Evolutionary conservation across 2,329 filamentous ascomycete species (phyloP), one percentile per base, ranked within the genome.

Genomic region (Hymenoscyphus occultus): DNA sequence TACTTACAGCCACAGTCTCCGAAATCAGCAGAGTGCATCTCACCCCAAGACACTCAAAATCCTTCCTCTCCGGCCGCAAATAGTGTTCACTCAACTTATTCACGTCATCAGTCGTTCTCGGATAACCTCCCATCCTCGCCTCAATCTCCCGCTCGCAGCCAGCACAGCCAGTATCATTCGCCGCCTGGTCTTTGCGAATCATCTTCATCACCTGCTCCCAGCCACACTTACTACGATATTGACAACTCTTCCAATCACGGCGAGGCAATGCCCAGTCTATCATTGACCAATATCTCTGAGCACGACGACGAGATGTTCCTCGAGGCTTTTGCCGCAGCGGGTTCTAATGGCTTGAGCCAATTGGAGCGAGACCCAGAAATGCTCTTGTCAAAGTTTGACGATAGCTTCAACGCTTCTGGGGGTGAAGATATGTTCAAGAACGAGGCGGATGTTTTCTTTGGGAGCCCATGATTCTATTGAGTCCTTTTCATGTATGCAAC

Each of bases 181-280:
- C 84, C 84, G 4, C 85, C 85, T 0, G 84, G 84, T 67, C 81
- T 88, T 39, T 86, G 85, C n/a, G 81, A 84, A 66, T 85, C 84
- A 28, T 84, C 84, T 14, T 87, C 85, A 31, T 84, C 85, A 3
- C 82, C 82, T 35, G 77, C 80, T 22, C 65, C 72, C 7, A 74
- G 71, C 56, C 67, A 72, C 59, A 72, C 71, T 58, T 76, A 75
- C 64, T 74, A 75, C 48, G 59, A 73, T 9, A 57, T 69, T 10
- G 58, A 65, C 22, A 66, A 66, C 16, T 61, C 66, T 22, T 63
- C 66, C 28, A 59, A 74, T 60, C 71, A 74, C 32, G 74, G 74
- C 39, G 75, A 76, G 56, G 73, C 74, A 58, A 74, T 77, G 73
- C 65, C 66, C 39, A 68, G 64, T 51, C 32, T 69, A 22, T 59